These are phyloP conservation scores for Flaveria ramosissima DNA, from an alignment of 129 eudicot species.

Conservation along the genomic window DNA sequence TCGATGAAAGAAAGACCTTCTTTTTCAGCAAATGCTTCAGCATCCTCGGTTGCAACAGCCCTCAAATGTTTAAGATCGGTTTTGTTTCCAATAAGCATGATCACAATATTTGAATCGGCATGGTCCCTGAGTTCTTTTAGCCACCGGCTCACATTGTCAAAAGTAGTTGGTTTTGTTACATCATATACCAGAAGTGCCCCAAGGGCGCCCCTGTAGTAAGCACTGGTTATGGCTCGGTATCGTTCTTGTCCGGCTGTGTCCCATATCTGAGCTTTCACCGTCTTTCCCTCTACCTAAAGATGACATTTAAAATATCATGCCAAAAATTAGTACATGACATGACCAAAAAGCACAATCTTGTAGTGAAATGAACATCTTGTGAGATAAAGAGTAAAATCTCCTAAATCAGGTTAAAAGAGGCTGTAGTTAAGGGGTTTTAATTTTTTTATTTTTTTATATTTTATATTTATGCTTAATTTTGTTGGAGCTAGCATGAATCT, in stretches of 20 bases:
- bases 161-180: constrained; percentile 77
- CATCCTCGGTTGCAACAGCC: constrained; percentile 80
- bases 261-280: constrained; percentile 95
- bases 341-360: neutral
- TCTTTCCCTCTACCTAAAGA: constrained; percentile 81
- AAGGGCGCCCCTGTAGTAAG: constrained; percentile 83
- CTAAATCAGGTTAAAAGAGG: too few species aligned
- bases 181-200: constrained; percentile 94
- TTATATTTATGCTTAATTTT: too few species aligned
- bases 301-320: neutral
- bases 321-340: neutral
- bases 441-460: too few species aligned
- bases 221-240: constrained; percentile 86
- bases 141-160: constrained; percentile 84
- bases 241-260: constrained; percentile 91
- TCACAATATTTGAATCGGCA: constrained; percentile 79
- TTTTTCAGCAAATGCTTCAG: constrained; percentile 75
- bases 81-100: constrained; percentile 87
- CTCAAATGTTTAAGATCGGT: constrained; percentile 83
- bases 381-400: neutral
- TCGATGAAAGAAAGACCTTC: constrained; percentile 87
- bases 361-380: neutral
- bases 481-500: too few species aligned
- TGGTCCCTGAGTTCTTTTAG: constrained; percentile 84
- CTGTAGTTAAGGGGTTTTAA: too few species aligned